Percentiles rank a stretch among this genome's conserved stretches.
Evolutionary conservation across 257 asterid genomes (phyloP).

Genomic region (Przewalskia tangutica): DNA sequence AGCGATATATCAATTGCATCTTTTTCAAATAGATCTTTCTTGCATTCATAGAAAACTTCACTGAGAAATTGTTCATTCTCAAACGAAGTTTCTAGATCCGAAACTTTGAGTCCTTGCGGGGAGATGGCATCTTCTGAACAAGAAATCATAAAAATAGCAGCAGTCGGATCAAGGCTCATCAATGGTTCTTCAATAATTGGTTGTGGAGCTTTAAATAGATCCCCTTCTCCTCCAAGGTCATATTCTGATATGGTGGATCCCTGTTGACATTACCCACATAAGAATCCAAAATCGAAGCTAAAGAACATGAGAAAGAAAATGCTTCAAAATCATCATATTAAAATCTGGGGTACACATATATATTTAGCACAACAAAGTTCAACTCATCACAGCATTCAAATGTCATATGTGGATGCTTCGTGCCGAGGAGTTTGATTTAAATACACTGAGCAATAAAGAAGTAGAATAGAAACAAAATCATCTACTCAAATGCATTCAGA

Average conservation of each 20-base stretch:
- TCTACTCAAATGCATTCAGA: background rate
- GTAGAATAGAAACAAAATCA: background rate
- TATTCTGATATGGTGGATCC: conserved; percentile 45
- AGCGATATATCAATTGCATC: conserved; percentile 57
- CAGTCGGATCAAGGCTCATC: conserved; percentile 72
- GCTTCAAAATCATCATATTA: background rate
- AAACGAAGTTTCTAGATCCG: conserved; percentile 59
- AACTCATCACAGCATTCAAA: background rate
- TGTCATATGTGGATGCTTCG: background rate
- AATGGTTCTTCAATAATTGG: conserved; percentile 56
- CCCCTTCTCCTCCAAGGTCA: conserved; percentile 80
- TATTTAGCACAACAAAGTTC: background rate
- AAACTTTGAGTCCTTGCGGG: conserved; percentile 52
- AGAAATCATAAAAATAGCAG: conserved; percentile 79
- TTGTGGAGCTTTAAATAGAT: conserved; percentile 78
- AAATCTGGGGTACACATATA: background rate
- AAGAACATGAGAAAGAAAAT: background rate
- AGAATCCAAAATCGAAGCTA: conserved; percentile 6
- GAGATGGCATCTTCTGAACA: conserved; percentile 61
- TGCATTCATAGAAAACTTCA: conserved; percentile 81
- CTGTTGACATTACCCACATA: conserved; percentile 32
- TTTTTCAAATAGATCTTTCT: conserved; percentile 76
- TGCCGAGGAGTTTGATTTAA: background rate
- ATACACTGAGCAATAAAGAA: background rate
- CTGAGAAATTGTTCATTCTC: conserved; percentile 65